Conservation (phyloP, 495 filamentous ascomycete species). For the Aspergillus cavernicola region DNA sequence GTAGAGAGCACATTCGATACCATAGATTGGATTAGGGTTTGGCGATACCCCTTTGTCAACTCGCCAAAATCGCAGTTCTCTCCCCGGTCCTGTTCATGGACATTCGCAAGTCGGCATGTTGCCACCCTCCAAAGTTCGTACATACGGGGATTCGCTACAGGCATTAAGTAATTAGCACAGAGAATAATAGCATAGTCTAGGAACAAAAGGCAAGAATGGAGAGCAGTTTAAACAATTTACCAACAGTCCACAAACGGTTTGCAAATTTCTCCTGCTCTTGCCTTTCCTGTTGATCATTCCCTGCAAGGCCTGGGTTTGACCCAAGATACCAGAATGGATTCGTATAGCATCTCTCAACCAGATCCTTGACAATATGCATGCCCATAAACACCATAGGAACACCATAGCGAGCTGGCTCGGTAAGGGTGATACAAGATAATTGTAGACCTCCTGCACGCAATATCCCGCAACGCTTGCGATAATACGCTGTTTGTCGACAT, state of each 20-base stretch:
- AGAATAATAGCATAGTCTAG: no score
- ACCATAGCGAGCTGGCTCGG: background rate
- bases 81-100: background rate
- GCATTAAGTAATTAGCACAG: background rate
- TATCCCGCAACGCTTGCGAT: background rate
- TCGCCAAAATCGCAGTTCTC: background rate
- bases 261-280: background rate
- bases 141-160: background rate
- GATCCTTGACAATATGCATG: background rate
- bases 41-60: background rate
- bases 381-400: background rate
- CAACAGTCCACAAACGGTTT: background rate
- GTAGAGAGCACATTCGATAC: background rate
- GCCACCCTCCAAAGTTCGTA: background rate
- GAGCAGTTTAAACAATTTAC: background rate
- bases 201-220: no score
- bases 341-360: background rate
- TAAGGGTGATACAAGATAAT: background rate
- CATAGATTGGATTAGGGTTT: background rate
- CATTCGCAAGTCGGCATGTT: background rate
- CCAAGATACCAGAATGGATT: slow-evolving; percentile 1
- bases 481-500: background rate
- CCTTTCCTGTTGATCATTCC: background rate
- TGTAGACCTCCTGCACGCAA: background rate
- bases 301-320: background rate